Percentiles rank a stretch among this genome's conserved stretches.
Conservation (phyloP, 1,139 yeast species). For the Geotrichum histeridarum region DNA sequence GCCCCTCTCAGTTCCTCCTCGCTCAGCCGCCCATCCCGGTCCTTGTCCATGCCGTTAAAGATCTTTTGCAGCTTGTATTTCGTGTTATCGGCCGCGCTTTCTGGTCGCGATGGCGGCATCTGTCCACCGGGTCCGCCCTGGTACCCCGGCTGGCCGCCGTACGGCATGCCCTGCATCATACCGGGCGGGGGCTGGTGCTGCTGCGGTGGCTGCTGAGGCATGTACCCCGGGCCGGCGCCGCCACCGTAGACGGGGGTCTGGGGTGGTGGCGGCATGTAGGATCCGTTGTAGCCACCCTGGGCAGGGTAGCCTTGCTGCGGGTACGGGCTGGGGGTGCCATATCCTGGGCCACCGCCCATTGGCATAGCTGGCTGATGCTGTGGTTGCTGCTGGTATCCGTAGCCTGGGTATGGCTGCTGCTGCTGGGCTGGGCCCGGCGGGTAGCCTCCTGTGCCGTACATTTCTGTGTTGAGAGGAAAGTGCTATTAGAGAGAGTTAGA, state of each 20-base stretch:
- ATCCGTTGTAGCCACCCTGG: not conserved
- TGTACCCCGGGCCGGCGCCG: not conserved
- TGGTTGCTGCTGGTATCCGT: not conserved
- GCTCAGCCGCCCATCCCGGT: conserved; percentile 50
- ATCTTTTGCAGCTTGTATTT: conserved; percentile 26
- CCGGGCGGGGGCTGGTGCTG: conserved; percentile 11
- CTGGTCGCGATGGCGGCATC: conserved; percentile 8
- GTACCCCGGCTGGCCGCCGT: conserved; percentile 1
- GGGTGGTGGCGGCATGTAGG: not conserved
- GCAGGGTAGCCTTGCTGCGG: not conserved
- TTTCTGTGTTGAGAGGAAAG: conserved; percentile 9
- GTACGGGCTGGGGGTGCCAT: not conserved
- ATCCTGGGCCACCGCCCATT: conserved; percentile 4
- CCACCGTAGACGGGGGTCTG: not conserved
- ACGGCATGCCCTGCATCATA: not conserved
- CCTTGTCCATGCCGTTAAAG: conserved; percentile 32
- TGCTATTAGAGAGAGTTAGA: not conserved
- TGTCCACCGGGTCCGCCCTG: conserved; percentile 2
- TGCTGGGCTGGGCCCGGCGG: conserved; percentile 8
- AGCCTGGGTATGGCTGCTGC: conserved; percentile 1
- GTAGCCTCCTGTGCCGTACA: conserved; percentile 7
- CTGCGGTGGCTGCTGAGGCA: not conserved
- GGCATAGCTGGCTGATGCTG: not conserved
- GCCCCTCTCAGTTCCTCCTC: conserved; percentile 59
- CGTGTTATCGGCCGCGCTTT: conserved; percentile 20